Conservation (phyloP, 179 eudicot genomes). For the Monotropa hypopitys region DNA sequence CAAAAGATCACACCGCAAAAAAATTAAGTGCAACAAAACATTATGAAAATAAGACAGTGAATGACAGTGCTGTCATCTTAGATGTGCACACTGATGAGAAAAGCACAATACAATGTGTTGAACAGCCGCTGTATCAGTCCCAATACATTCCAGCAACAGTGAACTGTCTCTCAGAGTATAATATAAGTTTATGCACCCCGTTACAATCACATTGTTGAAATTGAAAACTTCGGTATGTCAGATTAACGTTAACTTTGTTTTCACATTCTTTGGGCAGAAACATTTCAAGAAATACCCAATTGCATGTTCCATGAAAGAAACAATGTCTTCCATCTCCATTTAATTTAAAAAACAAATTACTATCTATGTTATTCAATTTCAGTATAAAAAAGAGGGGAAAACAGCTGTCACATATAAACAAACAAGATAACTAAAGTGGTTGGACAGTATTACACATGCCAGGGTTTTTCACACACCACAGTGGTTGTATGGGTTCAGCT, state of each 20-base stretch:
- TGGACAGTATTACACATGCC: conserved; percentile 76
- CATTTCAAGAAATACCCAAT: neutral
- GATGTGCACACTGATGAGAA: neutral
- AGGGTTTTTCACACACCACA: conserved; percentile 78
- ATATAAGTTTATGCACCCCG: no score
- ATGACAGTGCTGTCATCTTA: neutral
- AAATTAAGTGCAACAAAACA: neutral
- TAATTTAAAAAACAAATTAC: neutral
- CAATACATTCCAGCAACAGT: neutral
- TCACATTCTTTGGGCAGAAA: neutral
- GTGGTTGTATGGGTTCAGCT: conserved; percentile 86
- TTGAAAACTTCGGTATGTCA: neutral
- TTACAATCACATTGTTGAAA: neutral
- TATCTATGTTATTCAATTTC: neutral
- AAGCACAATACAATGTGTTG: neutral
- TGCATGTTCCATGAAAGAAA: neutral
- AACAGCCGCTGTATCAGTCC: neutral
- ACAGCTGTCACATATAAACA: neutral
- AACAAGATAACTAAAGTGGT: conserved; percentile 7
- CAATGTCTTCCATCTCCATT: neutral
- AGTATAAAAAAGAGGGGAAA: neutral
- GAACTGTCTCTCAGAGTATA: neutral
- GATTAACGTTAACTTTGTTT: neutral
- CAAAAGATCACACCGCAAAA: neutral
- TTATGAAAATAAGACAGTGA: neutral